Conservation (phyloP, 164 flowering plant genomes). For the Buxus sempervirens region DNA sequence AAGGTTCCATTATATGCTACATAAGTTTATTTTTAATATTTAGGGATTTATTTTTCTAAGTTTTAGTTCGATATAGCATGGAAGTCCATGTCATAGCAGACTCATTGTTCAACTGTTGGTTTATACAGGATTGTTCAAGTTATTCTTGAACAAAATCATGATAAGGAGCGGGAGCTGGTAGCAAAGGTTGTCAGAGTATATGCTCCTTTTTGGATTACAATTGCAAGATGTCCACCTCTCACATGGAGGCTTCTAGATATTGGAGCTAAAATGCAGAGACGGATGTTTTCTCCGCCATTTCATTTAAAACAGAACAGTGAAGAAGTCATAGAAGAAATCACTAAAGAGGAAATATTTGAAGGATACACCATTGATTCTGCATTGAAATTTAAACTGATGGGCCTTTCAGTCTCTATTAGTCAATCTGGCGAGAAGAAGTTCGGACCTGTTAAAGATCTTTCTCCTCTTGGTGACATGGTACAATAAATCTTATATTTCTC, state of each 20-base stretch:
- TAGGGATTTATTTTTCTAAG: background rate
- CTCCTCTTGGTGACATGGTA: constrained; percentile 95
- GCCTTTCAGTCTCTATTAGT: constrained; percentile 65
- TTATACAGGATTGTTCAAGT: constrained; percentile 76
- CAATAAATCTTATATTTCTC: constrained; percentile 1
- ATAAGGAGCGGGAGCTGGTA: constrained; percentile 34
- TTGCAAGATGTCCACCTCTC: constrained; percentile 83
- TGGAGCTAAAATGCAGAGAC: constrained; percentile 28
- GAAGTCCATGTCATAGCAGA: background rate
- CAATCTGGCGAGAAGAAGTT: constrained; percentile 44
- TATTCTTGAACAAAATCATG: constrained; percentile 69
- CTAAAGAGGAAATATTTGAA: constrained; percentile 73
- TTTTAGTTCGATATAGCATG: background rate
- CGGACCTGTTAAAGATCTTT: constrained; percentile 78
- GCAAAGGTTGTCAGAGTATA: constrained; percentile 65
- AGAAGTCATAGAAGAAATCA: constrained; percentile 54
- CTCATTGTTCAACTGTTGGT: constrained; percentile 1
- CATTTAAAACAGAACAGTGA: constrained; percentile 43
- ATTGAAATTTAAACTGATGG: constrained; percentile 59
- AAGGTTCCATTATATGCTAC: constrained; percentile 43
- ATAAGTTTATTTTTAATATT: background rate
- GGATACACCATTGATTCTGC: constrained; percentile 84
- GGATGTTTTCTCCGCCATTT: constrained; percentile 41
- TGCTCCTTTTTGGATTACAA: constrained; percentile 81
- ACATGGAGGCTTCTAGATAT: constrained; percentile 55